These are phyloP conservation scores for Basidioascus undulatus DNA, from an alignment of 768 basidiomycete species.

Conservation along the genomic window DNA sequence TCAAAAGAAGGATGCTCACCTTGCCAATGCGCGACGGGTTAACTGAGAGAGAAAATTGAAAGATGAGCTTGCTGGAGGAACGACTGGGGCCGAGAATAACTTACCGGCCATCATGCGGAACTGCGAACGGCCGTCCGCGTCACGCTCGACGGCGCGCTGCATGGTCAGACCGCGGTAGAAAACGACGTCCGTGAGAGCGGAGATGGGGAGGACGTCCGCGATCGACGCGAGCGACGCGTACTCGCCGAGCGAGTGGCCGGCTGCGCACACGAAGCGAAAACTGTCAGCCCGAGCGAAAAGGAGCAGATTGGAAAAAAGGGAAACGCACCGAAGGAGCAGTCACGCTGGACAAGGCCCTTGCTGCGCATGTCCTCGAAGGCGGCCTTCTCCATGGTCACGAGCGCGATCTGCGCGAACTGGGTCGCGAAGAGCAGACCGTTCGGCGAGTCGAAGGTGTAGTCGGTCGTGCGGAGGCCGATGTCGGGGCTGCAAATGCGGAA, in stretches of 20 bases:
- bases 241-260: slow-evolving; percentile 93
- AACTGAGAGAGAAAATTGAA: no score
- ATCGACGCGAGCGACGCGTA: slow-evolving; percentile 96
- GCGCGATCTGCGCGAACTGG: slow-evolving; percentile 93
- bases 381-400: slow-evolving; percentile 94
- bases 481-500: no score
- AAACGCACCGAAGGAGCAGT: slow-evolving; percentile 86
- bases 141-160: slow-evolving; percentile 97
- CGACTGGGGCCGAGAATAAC: slow-evolving; percentile 5
- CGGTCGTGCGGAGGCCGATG: slow-evolving; percentile 78
- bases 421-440: slow-evolving; percentile 88
- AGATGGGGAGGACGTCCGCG: slow-evolving; percentile 84
- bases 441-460: slow-evolving; percentile 96
- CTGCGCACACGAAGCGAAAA: no score
- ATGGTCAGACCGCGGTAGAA: slow-evolving; percentile 99
- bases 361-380: slow-evolving; percentile 95
- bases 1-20: no score
- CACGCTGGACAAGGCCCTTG: slow-evolving; percentile 79
- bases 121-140: slow-evolving; percentile 72
- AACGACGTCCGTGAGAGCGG: slow-evolving; percentile 86
- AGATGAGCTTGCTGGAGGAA: no score
- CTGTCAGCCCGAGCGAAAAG: not conserved
- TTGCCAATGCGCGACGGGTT: slow-evolving; percentile 87
- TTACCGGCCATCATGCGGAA: slow-evolving; percentile 99
- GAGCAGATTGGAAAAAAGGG: no score